Percentiles rank a stretch among this genome's conserved stretches.
These are phyloP conservation scores for Poronia punctata DNA, from an alignment of 495 filamentous ascomycete species.

Conservation along the genomic window DNA sequence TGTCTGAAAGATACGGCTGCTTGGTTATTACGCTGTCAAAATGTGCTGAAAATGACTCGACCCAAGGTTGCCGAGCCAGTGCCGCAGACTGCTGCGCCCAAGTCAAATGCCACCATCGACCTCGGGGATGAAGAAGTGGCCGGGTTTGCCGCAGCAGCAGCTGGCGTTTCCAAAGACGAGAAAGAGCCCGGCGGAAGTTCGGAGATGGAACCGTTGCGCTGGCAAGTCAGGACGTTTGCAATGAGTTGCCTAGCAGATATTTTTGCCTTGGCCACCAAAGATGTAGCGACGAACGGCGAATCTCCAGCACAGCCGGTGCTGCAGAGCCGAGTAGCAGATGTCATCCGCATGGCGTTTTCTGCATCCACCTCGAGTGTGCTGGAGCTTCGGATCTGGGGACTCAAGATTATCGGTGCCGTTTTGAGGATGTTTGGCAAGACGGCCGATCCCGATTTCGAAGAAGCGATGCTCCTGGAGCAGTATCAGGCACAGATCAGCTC, in stretches of 20 bases:
- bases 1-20: conserved; percentile 63
- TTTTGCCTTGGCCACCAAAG: conserved; percentile 64
- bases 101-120: conserved; percentile 54
- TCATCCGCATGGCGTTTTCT: conserved; percentile 96
- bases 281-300: conserved; percentile 60
- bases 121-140: conserved; percentile 94
- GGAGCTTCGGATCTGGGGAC: conserved; percentile 76
- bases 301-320: conserved; percentile 66
- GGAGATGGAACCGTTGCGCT: conserved; percentile 82
- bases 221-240: conserved; percentile 93
- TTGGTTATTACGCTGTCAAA: conserved; percentile 86
- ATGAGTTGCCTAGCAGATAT: conserved; percentile 89
- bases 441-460: conserved; percentile 92
- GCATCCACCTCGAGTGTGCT: conserved; percentile 92
- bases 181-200: conserved; percentile 49
- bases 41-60: conserved; percentile 79
- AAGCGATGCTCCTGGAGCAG: conserved; percentile 91
- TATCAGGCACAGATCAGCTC: conserved; percentile 98
- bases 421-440: conserved; percentile 94
- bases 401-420: conserved; percentile 89
- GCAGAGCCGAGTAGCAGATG: conserved; percentile 79
- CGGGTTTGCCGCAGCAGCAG: conserved; percentile 73
- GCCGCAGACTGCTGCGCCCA: conserved; percentile 32
- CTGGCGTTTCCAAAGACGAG: conserved; percentile 58
- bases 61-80: conserved; percentile 48